phyloP scores from a whole-genome alignment of 1,139 yeast genomes.

The Pichia sp. region DNA sequence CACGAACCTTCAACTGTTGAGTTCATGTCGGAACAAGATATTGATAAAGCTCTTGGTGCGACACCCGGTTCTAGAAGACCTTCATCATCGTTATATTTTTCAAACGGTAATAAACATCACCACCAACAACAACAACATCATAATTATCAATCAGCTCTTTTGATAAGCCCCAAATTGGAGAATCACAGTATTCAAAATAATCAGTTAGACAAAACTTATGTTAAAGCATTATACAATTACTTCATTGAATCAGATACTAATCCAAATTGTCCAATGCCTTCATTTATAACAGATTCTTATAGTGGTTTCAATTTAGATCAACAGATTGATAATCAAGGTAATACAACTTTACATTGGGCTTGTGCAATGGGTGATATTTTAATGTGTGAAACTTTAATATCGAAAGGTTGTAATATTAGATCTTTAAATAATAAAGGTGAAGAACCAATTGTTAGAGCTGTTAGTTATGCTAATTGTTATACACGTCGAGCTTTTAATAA shows the following conservation, averaged over 20 bases:
- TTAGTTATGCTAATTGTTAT: constrained; percentile 45
- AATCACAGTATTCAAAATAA: constrained; percentile 11
- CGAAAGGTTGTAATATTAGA: constrained; percentile 33
- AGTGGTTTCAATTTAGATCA: constrained; percentile 42
- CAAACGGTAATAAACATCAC: background rate
- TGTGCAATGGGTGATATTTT: constrained; percentile 52
- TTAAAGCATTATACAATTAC: constrained; percentile 27
- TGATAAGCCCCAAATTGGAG: constrained; percentile 20
- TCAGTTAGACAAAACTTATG: constrained; percentile 18
- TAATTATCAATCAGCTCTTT: constrained; percentile 15
- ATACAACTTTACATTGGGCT: constrained; percentile 56
- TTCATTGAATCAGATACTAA: constrained; percentile 29
- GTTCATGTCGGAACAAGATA: constrained; percentile 36
- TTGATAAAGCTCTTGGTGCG: constrained; percentile 32
- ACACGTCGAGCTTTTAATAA: constrained; percentile 42
- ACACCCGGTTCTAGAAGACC: constrained; percentile 12
- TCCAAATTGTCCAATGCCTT: constrained; percentile 21
- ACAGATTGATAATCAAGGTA: constrained; percentile 51
- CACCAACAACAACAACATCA: background rate
- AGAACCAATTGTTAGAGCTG: constrained; percentile 51
- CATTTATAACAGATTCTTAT: constrained; percentile 24
- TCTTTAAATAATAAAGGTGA: constrained; percentile 44
- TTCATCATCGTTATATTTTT: background rate
- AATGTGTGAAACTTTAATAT: constrained; percentile 42
- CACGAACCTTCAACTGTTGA: constrained; percentile 29